These are phyloP conservation scores for Vaucheria bursata DNA, from an alignment of 352 stramenopile genomes.

Conservation along the genomic window DNA sequence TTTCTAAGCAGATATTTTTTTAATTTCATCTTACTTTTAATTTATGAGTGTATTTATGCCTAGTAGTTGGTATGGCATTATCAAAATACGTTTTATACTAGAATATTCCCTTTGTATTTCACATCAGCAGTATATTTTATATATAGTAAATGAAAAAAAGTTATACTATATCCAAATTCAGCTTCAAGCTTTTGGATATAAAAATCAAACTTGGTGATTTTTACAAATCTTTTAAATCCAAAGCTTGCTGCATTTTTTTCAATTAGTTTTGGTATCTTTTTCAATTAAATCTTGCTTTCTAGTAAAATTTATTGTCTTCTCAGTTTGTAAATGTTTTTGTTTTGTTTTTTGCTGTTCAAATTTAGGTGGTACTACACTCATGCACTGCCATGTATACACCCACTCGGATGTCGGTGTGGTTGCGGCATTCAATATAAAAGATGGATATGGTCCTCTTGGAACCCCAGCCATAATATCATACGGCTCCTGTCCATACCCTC, in stretches of 20 bases:
- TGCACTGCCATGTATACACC: constrained; percentile 38
- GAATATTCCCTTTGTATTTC: background rate
- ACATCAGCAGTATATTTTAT: background rate
- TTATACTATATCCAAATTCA: too few relatives aligned
- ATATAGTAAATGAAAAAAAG: background rate
- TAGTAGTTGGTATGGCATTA: background rate
- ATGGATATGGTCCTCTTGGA: background rate
- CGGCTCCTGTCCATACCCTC: background rate
- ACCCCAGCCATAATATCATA: background rate
- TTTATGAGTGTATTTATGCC: background rate
- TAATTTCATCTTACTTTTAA: background rate
- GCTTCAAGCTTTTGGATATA: background rate
- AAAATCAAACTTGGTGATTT: background rate
- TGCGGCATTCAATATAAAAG: constrained; percentile 20
- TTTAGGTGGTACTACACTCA: constrained; percentile 18
- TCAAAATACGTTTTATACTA: background rate
- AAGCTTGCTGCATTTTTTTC: background rate
- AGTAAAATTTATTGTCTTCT: background rate
- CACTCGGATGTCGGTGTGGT: constrained; percentile 38
- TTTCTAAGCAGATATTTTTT: background rate
- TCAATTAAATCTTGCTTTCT: background rate
- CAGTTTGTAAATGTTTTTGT: background rate
- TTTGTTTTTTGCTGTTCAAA: constrained; percentile 3
- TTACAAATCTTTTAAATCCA: background rate
- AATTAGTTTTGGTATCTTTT: background rate